These are phyloP conservation scores for Lentithecium fluviatile DNA, from an alignment of 495 filamentous ascomycete genomes.

Conservation along the genomic window DNA sequence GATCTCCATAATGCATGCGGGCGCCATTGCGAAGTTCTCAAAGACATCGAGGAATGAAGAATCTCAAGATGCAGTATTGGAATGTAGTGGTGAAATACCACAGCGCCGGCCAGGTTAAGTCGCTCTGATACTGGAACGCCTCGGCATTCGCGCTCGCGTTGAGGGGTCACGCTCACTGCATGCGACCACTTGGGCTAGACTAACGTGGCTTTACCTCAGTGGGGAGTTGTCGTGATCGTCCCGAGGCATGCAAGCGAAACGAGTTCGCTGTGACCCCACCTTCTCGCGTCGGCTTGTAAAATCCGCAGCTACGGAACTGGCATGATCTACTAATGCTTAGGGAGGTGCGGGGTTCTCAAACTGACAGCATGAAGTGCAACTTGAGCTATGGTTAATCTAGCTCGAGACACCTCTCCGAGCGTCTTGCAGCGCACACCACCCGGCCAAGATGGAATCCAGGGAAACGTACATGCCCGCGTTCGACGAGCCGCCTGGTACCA, in stretches of 20 bases:
- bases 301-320: too few species aligned
- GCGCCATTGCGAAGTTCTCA: slow-evolving; percentile 3
- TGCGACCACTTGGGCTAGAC: background rate
- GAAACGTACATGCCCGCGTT: slow-evolving; percentile 17
- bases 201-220: slow-evolving; percentile 1
- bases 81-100: too few species aligned
- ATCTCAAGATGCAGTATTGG: too few species aligned
- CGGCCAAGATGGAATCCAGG: slow-evolving; percentile 1
- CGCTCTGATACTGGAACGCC: too few species aligned
- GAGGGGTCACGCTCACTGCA: too few species aligned
- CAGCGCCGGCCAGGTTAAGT: too few species aligned
- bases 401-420: background rate
- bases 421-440: background rate
- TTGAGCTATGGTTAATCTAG: background rate
- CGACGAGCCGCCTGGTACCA: slow-evolving; percentile 10
- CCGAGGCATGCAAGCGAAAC: slow-evolving; percentile 6
- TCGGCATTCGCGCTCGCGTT: too few species aligned
- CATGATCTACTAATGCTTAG: too few species aligned
- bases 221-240: background rate
- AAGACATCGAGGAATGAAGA: too few species aligned
- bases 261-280: background rate
- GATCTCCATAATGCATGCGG: slow-evolving; percentile 12
- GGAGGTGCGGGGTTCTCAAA: too few species aligned
- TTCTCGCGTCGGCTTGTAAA: too few species aligned
- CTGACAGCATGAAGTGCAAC: too few species aligned